These are phyloP conservation scores for Haberlea rhodopensis DNA, from an alignment of 257 asterid species.

Conservation along the genomic window DNA sequence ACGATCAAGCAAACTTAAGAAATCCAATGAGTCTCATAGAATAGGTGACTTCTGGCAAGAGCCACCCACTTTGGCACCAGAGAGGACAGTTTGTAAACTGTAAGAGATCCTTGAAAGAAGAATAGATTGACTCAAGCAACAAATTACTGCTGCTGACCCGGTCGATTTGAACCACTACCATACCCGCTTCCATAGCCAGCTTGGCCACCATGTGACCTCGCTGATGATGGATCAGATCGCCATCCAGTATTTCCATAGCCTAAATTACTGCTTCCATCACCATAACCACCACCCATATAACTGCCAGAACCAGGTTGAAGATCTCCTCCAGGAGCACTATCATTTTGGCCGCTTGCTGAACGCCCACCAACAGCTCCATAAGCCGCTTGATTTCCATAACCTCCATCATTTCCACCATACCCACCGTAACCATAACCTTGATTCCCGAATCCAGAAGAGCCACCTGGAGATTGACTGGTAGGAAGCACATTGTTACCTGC, in stretches of 20 bases:
- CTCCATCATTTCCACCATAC: constrained; percentile 62
- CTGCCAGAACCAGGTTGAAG: constrained; percentile 39
- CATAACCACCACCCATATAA: constrained; percentile 44
- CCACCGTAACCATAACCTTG: constrained; percentile 88
- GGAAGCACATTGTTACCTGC: constrained; percentile 46
- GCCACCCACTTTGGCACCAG: neutral
- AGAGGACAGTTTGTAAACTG: neutral
- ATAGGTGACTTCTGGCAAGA: constrained; percentile 1
- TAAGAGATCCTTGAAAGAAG: neutral
- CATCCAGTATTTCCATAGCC: constrained; percentile 45
- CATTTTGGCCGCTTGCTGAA: constrained; percentile 55
- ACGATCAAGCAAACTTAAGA: neutral
- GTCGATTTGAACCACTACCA: neutral
- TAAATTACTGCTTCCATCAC: constrained; percentile 47
- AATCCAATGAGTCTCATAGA: neutral
- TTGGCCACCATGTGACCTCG: constrained; percentile 1
- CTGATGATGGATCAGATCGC: neutral
- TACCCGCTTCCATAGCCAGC: neutral
- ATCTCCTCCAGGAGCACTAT: constrained; percentile 37
- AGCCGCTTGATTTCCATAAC: constrained; percentile 59
- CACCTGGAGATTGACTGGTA: constrained; percentile 73
- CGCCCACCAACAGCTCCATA: constrained; percentile 76
- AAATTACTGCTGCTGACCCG: neutral
- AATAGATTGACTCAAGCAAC: neutral
- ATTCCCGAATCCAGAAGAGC: constrained; percentile 64